Evolutionary conservation across 2,329 filamentous ascomycete species (phyloP).

Genomic region (Aspergillus hortae): DNA sequence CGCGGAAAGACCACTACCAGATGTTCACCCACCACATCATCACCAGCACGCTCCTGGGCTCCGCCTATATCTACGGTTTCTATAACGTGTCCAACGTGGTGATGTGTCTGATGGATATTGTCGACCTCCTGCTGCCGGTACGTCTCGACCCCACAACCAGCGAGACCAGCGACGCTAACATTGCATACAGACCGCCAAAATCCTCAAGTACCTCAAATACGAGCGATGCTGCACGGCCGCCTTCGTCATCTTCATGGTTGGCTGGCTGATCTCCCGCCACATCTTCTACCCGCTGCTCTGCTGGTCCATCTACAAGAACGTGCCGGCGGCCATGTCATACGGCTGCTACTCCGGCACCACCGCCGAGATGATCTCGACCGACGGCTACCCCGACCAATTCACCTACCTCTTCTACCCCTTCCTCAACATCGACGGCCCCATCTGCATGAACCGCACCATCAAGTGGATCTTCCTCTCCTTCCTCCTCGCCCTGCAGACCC

Average conservation of each 20-base stretch:
- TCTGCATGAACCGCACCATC: slow-evolving; percentile 76
- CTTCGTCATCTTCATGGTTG: slow-evolving; percentile 81
- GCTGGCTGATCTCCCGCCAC: slow-evolving; percentile 82
- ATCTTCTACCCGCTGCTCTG: slow-evolving; percentile 73
- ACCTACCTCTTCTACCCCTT: slow-evolving; percentile 72
- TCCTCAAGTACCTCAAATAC: slow-evolving; percentile 83
- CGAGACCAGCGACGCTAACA: background rate
- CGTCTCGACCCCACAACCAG: slow-evolving; percentile 28
- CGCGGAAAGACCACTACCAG: slow-evolving; percentile 90
- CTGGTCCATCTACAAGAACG: slow-evolving; percentile 73
- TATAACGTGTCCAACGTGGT: slow-evolving; percentile 86
- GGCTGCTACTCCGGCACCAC: slow-evolving; percentile 66
- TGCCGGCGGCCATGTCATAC: slow-evolving; percentile 58
- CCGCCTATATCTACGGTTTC: slow-evolving; percentile 82
- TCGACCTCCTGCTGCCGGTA: slow-evolving; percentile 84
- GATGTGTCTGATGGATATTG: slow-evolving; percentile 87
- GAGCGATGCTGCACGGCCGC: slow-evolving; percentile 72
- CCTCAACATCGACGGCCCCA: slow-evolving; percentile 63
- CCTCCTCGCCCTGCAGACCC: slow-evolving; percentile 71
- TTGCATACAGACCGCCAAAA: slow-evolving; percentile 69
- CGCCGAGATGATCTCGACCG: slow-evolving; percentile 29
- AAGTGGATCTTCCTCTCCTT: slow-evolving; percentile 73
- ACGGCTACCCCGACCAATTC: slow-evolving; percentile 43
- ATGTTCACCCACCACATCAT: slow-evolving; percentile 96
- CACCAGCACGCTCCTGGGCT: slow-evolving; percentile 74